Conservation (phyloP, 352 stramenopile species). For the Thalassiosira sp. region DNA sequence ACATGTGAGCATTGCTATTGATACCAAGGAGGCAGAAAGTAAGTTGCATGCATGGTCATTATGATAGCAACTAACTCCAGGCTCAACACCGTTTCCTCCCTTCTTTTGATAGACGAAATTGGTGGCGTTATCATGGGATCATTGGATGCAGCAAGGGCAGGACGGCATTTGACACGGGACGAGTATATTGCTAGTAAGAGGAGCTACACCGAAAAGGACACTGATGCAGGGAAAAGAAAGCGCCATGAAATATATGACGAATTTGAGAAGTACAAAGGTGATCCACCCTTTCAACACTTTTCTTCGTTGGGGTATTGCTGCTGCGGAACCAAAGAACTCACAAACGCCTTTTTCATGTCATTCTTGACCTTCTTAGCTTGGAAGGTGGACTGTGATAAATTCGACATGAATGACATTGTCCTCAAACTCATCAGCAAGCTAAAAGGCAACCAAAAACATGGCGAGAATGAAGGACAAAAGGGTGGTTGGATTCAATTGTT, state of each 20-base stretch:
- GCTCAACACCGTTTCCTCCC: background rate
- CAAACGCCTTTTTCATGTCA: too few species aligned
- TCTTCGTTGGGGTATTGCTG: too few species aligned
- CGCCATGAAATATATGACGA: conserved; percentile 39
- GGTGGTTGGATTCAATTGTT: conserved; percentile 22
- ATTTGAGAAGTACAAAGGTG: conserved; percentile 42
- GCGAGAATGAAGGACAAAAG: conserved; percentile 3
- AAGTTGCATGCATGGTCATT: background rate
- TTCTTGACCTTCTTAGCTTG: too few species aligned
- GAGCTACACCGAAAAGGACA: conserved; percentile 43
- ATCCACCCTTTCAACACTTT: too few species aligned
- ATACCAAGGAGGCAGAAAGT: conserved; percentile 40
- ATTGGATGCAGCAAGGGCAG: conserved; percentile 32
- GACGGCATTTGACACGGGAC: conserved; percentile 17
- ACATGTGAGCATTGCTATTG: conserved; percentile 23
- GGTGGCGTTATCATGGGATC: conserved; percentile 55
- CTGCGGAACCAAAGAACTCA: too few species aligned
- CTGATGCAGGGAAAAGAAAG: conserved; percentile 18
- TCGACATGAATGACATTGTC: conserved; percentile 50
- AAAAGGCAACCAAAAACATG: background rate
- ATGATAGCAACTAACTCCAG: background rate
- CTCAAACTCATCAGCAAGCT: conserved; percentile 35
- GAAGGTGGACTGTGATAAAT: conserved; percentile 22
- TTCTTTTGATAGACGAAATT: conserved; percentile 47
- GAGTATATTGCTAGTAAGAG: conserved; percentile 33